Base-by-base conservation (phyloP, 176 grass and related monocot species). In the Pontederia crassipes region DNA sequence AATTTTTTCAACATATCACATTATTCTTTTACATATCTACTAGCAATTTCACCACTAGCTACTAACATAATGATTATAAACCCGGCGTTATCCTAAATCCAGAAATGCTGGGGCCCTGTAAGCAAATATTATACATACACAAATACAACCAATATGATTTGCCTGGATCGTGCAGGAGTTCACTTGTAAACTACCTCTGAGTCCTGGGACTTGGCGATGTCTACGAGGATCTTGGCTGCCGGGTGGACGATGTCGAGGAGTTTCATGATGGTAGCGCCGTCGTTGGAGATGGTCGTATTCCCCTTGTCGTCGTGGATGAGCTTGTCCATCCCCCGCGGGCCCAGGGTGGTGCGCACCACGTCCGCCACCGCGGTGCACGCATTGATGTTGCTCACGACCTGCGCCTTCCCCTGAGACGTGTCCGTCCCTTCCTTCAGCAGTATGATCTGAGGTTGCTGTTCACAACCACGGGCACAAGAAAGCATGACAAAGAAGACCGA, bases 341-440 rank as follows among this genome's bases (percentile, higher is more conserved):
- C 93, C 63, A 97, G 71, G 2, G 93, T 97, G 65, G 84, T 88
- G 2, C 93, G 84, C 69, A 97, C 76, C 18, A 73, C 64, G 80
- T 97, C 93, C 8, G 64, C 81, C 58, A 97, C 93, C n/a, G 68
- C 87, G 28, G 81, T 89, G 76, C 81, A 89, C 17, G 93, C 87
- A 71, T 80, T 98, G 71, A 98, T 98, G 84, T 98, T 98, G 82
- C 87, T 98, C 27, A 98, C 73, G 48, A 89, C 74, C 74, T 98
- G 93, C 57, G 79, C 84, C 49, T 77, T 79, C 62, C 93, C 87
- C 74, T 98, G 93, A 11, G 93, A 84, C 26, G 87, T 92, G 81
- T 98, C 87, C 70, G 93, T 92, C 49, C 93, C 93, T 68, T 98
- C 93, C 82, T 98, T 98, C 20, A 98, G 77, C 62, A 98, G 84